Conservation (phyloP, 139 green algal genomes). For the Chlamydomonas asymmetrica region DNA sequence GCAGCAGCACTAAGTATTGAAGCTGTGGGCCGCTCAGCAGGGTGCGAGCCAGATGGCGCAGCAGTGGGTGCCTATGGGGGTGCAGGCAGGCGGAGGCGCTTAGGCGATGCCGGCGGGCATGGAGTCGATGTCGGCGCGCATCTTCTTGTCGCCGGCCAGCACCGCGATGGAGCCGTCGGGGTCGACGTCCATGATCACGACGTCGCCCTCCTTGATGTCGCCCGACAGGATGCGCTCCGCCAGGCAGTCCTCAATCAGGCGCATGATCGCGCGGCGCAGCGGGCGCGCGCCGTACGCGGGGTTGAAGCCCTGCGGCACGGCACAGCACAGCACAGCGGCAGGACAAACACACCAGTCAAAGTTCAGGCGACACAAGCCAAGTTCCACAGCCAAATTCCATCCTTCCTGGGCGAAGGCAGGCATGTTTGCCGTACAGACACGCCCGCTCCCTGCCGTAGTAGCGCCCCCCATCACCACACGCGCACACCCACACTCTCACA, state of each 20-base stretch:
- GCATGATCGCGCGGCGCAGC: conserved; percentile 98
- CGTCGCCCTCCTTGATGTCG: conserved; percentile 94
- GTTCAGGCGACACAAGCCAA: too few relatives aligned
- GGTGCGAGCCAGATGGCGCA: too few relatives aligned
- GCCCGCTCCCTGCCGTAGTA: too few relatives aligned
- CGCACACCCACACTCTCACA: not conserved
- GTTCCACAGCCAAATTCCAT: too few relatives aligned
- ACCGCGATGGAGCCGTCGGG: conserved; percentile 88
- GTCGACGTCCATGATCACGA: conserved; percentile 92
- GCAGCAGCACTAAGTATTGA: too few relatives aligned
- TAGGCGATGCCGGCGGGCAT: conserved; percentile 84
- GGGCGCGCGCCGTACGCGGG: conserved; percentile 95
- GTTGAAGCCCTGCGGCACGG: conserved; percentile 92
- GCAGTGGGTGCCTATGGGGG: too few relatives aligned
- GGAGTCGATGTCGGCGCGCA: conserved; percentile 65
- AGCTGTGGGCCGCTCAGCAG: too few relatives aligned
- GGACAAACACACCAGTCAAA: too few relatives aligned
- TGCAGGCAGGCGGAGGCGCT: too few relatives aligned
- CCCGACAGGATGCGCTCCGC: conserved; percentile 91
- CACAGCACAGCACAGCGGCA: not conserved
- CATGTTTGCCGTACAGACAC: too few relatives aligned
- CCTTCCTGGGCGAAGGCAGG: too few relatives aligned
- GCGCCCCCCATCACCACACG: too few relatives aligned
- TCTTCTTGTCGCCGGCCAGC: conserved; percentile 93
- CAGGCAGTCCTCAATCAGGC: conserved; percentile 96